Conservation (phyloP, 257 asterid species). For the Scutellaria minor region DNA sequence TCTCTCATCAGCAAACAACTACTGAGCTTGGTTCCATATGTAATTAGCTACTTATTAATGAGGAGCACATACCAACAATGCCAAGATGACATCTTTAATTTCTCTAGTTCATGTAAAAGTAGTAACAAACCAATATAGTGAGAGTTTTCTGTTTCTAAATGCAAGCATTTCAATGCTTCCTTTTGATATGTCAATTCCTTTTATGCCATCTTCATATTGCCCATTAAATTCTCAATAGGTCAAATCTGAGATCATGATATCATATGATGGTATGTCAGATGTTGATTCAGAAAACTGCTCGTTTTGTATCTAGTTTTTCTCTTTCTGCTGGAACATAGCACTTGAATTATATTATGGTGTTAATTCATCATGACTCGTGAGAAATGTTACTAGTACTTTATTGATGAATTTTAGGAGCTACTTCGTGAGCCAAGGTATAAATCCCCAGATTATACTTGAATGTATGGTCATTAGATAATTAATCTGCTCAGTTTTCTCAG, state of each 20-base stretch:
- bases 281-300: not conserved
- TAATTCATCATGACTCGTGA: not conserved
- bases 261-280: not conserved
- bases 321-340: not conserved
- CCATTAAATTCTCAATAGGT: not conserved
- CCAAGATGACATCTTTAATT: not conserved
- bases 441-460: not conserved
- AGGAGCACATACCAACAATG: not conserved
- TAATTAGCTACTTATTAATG: conserved; percentile 14
- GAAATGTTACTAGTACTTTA: not conserved
- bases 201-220: conserved; percentile 17
- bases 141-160: conserved; percentile 2
- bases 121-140: conserved; percentile 4
- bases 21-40: conserved; percentile 21
- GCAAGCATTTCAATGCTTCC: conserved; percentile 16
- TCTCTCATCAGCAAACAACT: conserved; percentile 1
- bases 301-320: not conserved
- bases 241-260: conserved; percentile 4
- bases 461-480: not conserved
- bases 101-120: conserved; percentile 23
- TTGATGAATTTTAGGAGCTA: not conserved
- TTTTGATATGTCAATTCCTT: not conserved
- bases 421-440: not conserved
- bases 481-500: not conserved
- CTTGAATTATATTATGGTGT: not conserved